These are phyloP conservation scores for Phaeotremella skinneri DNA, from an alignment of 768 basidiomycete species.

Conservation along the genomic window DNA sequence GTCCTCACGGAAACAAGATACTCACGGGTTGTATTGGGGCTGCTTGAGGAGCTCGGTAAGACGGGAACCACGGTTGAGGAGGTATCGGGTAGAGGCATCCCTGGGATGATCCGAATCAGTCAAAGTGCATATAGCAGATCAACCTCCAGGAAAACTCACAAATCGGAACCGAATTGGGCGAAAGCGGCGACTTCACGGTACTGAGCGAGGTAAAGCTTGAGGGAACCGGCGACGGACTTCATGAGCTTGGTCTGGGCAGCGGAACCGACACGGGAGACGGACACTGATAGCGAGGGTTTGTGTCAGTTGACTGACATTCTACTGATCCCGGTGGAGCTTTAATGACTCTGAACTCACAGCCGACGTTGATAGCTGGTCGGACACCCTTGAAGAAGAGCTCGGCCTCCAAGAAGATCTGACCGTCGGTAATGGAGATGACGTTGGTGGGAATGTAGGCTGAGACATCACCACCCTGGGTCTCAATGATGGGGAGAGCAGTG, in stretches of 20 bases:
- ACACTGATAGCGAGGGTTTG: slow-evolving; percentile 55
- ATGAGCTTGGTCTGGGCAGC: slow-evolving; percentile 99
- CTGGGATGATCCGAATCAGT: slow-evolving; percentile 16
- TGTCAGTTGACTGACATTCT: neutral
- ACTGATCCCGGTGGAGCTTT: too few species aligned
- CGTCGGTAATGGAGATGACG: slow-evolving; percentile 99
- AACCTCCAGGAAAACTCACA: slow-evolving; percentile 48
- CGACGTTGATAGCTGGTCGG: slow-evolving; percentile 99
- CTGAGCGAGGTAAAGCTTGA: slow-evolving; percentile 99
- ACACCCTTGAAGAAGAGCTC: slow-evolving; percentile 99
- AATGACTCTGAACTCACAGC: slow-evolving; percentile 59
- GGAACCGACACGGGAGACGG: slow-evolving; percentile 99
- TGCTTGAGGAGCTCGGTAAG: slow-evolving; percentile 91
- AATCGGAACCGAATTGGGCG: slow-evolving; percentile 98
- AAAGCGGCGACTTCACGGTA: slow-evolving; percentile 94
- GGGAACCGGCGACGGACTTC: slow-evolving; percentile 99
- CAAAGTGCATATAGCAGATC: neutral
- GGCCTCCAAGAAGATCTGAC: slow-evolving; percentile 99
- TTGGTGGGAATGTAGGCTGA: slow-evolving; percentile 92
- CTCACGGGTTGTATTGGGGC: slow-evolving; percentile 73
- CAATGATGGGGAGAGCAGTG: slow-evolving; percentile 98
- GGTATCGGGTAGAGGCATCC: slow-evolving; percentile 98
- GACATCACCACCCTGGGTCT: slow-evolving; percentile 99
- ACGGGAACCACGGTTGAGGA: slow-evolving; percentile 95
- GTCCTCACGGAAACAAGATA: neutral